A percentile compares a stretch with the other conserved stretches of the same genome.
Conservation (phyloP, 2,329 filamentous ascomycete species). For the Waltergamsia citrina region DNA sequence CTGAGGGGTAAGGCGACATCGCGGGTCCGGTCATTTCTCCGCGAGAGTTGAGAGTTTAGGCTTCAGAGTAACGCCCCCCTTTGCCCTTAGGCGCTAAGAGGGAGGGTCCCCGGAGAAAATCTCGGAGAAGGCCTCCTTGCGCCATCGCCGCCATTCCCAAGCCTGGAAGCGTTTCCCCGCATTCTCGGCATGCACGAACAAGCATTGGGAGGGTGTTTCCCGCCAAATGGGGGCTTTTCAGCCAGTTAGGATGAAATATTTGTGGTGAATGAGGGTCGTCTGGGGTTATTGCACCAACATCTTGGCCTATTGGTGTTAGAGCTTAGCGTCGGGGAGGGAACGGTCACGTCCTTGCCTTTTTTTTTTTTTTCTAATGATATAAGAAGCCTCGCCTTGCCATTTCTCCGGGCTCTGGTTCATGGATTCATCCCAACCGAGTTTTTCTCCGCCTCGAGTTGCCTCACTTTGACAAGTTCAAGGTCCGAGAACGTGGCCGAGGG, state of each 20-base stretch:
- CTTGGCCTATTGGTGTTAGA: no score
- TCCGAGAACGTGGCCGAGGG: not conserved
- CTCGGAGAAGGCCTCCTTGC: not conserved
- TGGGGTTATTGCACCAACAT: no score
- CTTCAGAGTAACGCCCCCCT: no score
- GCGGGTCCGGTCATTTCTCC: not conserved
- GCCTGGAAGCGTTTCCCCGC: not conserved
- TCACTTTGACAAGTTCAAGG: not conserved
- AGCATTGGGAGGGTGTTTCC: not conserved
- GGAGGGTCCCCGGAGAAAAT: constrained; percentile 1
- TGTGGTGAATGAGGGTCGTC: no score
- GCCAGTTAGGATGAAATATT: not conserved
- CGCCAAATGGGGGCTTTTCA: not conserved
- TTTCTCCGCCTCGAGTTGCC: not conserved
- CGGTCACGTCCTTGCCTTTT: not conserved
- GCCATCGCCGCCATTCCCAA: not conserved
- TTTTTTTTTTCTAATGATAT: not conserved
- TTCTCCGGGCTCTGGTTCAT: no score
- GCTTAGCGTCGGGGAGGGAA: no score
- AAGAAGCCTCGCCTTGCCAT: not conserved
- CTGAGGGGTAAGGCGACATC: not conserved
- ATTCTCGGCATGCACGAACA: not conserved
- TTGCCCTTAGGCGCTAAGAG: no score
- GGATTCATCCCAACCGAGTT: not conserved
- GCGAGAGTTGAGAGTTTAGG: no score